Evolutionary conservation across 164 flowering plant species (phyloP).

Genomic region (Annona squamosa): DNA sequence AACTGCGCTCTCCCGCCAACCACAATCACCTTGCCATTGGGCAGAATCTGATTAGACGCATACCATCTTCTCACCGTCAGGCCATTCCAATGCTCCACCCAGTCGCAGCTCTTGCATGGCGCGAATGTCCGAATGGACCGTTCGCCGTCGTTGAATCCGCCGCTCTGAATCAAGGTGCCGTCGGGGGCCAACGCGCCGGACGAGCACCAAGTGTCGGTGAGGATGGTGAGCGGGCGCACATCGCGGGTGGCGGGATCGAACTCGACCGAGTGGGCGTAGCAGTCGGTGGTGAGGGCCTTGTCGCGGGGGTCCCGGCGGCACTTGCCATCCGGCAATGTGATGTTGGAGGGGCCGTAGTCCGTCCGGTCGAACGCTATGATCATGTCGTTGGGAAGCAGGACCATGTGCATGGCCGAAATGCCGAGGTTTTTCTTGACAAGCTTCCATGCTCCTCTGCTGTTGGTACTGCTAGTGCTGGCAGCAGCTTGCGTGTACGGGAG

Average conservation of each 20-base stretch:
- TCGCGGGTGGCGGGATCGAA: conserved; percentile 13
- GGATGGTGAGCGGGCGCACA: conserved; percentile 31
- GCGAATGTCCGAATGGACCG: conserved; percentile 23
- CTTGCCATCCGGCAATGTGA: conserved; percentile 21
- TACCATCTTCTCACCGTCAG: conserved; percentile 47
- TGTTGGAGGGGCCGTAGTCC: conserved; percentile 31
- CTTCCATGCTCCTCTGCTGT: conserved; percentile 23
- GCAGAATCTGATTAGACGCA: conserved; percentile 59
- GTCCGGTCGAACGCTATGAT: conserved; percentile 34
- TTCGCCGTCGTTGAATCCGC: conserved; percentile 33
- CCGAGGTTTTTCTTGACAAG: conserved; percentile 16
- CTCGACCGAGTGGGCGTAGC: conserved; percentile 44
- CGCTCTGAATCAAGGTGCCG: conserved; percentile 33
- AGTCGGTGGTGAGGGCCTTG: conserved; percentile 18
- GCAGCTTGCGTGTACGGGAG: no score
- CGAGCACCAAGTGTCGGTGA: conserved; percentile 50
- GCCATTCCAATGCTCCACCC: conserved; percentile 27
- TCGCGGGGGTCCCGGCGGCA: conserved; percentile 8
- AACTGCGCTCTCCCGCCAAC: conserved; percentile 63
- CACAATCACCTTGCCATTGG: conserved; percentile 63
- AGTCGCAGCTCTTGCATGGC: conserved; percentile 37
- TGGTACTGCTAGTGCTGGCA: no score
- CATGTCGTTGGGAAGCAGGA: conserved; percentile 25
- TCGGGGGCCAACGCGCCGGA: conserved; percentile 36
- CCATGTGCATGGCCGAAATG: conserved; percentile 34